These are phyloP conservation scores for Tetraselmis striata DNA, from an alignment of 139 green algal genomes.

Conservation along the genomic window DNA sequence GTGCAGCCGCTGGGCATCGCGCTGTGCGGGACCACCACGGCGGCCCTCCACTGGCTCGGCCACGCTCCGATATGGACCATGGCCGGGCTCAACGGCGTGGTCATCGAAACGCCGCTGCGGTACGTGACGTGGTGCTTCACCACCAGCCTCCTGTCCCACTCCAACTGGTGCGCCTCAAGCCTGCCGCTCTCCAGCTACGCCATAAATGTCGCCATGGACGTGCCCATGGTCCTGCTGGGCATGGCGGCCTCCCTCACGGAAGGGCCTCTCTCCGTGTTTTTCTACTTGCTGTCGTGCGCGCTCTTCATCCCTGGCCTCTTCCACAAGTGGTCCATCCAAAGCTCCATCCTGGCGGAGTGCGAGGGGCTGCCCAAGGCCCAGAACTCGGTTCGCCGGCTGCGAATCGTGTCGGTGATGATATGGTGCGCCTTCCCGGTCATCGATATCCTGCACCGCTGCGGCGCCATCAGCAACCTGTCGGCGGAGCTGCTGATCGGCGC, in stretches of 20 bases:
- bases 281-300: background rate
- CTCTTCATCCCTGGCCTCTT: background rate
- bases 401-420: background rate
- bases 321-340: background rate
- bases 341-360: background rate
- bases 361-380: background rate
- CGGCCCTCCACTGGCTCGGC: background rate
- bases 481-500: background rate
- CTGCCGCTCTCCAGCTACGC: no score
- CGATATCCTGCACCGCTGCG: background rate
- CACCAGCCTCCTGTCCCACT: background rate
- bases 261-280: background rate
- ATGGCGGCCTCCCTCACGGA: background rate
- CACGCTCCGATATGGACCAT: background rate
- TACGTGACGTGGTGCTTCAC: background rate
- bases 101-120: background rate
- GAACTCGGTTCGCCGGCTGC: background rate
- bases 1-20: background rate
- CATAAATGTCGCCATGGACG: background rate
- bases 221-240: background rate
- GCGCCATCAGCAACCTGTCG: background rate
- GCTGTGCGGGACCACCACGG: background rate
- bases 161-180: background rate
- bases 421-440: background rate
- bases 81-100: background rate